phyloP scores from a whole-genome alignment of 1,284 basidiomycete species.

The Puccinia triticina region DNA sequence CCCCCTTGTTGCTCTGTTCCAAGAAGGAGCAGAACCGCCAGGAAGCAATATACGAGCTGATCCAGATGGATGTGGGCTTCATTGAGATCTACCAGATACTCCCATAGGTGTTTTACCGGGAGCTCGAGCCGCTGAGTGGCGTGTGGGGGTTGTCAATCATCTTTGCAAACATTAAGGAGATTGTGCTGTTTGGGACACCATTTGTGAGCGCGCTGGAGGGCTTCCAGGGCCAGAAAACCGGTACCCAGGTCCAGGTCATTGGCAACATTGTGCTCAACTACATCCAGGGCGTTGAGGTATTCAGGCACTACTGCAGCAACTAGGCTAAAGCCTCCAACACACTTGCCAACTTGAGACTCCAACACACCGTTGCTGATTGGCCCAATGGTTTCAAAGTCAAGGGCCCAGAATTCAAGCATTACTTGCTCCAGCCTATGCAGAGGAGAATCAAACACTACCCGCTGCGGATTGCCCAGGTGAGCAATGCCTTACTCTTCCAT shows the following conservation, averaged over 20 bases:
- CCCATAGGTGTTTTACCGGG: constrained; percentile 29
- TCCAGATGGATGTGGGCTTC: constrained; percentile 38
- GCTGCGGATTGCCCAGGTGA: constrained; percentile 41
- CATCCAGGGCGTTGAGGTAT: constrained; percentile 41
- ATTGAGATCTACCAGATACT: constrained; percentile 45
- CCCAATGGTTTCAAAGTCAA: constrained; percentile 33
- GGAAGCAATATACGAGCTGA: constrained; percentile 47
- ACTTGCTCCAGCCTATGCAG: constrained; percentile 51
- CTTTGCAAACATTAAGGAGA: constrained; percentile 48
- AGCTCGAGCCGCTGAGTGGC: constrained; percentile 20
- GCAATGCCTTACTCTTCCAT: no score
- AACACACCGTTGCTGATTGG: background rate
- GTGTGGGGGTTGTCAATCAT: background rate
- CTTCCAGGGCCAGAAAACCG: background rate
- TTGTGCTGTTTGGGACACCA: constrained; percentile 39
- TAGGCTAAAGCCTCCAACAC: constrained; percentile 34
- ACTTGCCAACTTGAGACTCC: constrained; percentile 7
- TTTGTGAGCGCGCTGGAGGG: constrained; percentile 46
- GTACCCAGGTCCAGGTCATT: constrained; percentile 7
- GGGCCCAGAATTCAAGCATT: constrained; percentile 46
- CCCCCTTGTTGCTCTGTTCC: background rate
- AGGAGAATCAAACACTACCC: constrained; percentile 49
- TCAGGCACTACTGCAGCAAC: constrained; percentile 45
- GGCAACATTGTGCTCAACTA: constrained; percentile 31
- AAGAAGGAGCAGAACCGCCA: constrained; percentile 42